A percentile compares a stretch with the other conserved stretches of the same genome.
phyloP scores from a whole-genome alignment of 306 rosid species.

The Canavalia gladiata region DNA sequence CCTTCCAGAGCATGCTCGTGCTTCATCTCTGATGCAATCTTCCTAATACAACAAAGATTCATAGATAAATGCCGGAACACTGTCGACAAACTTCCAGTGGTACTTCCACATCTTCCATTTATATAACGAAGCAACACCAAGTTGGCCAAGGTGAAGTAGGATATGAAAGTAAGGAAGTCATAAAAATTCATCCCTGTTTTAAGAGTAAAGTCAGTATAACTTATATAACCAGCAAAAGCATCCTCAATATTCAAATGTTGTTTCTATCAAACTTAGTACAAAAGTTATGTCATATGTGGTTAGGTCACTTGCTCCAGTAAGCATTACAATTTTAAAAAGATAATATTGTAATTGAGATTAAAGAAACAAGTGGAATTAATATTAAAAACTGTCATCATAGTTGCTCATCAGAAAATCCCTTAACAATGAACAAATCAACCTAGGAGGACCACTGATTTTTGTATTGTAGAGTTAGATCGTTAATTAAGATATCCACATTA shows the following conservation, averaged over 20 bases:
- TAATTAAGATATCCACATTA: conserved; percentile 6
- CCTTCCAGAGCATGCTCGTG: conserved; percentile 61
- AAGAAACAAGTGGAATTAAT: conserved; percentile 25
- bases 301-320: neutral
- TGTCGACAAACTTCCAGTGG: conserved; percentile 42
- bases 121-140: conserved; percentile 57
- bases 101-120: conserved; percentile 48
- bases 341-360: neutral
- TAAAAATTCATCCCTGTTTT: conserved; percentile 84
- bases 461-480: neutral
- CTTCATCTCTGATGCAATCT: conserved; percentile 60
- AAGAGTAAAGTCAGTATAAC: conserved; percentile 46
- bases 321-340: neutral
- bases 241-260: conserved; percentile 24
- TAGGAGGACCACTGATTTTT: conserved; percentile 9
- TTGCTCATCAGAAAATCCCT: conserved; percentile 33
- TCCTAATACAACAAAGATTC: conserved; percentile 66
- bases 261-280: conserved; percentile 24
- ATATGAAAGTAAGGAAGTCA: conserved; percentile 77
- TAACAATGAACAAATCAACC: neutral
- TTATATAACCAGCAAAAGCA: conserved; percentile 5
- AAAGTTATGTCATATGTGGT: conserved; percentile 10
- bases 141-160: conserved; percentile 69
- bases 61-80: conserved; percentile 60
- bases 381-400: conserved; percentile 2